phyloP scores from a whole-genome alignment of 2,329 filamentous ascomycete species.

The Alternaria sp. region DNA sequence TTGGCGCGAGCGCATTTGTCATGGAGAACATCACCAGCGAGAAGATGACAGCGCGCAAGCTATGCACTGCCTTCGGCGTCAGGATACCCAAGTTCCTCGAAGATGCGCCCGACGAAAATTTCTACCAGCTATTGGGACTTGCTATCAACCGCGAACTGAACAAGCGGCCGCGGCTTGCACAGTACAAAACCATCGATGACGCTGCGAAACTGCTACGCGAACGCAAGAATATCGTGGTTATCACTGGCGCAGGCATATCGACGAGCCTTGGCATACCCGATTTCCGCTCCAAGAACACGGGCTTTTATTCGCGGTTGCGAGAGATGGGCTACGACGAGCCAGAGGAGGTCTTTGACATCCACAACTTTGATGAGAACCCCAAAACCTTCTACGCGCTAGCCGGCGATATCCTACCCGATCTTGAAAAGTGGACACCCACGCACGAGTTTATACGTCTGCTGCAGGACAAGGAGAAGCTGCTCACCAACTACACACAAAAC shows the following conservation, averaged over 20 bases:
- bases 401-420: slow-evolving; percentile 84
- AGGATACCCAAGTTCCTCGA: slow-evolving; percentile 77
- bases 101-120: slow-evolving; percentile 74
- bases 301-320: slow-evolving; percentile 85
- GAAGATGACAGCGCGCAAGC: slow-evolving; percentile 77
- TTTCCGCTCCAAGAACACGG: slow-evolving; percentile 91
- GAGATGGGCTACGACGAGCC: slow-evolving; percentile 82
- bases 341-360: slow-evolving; percentile 94
- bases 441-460: slow-evolving; percentile 93
- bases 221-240: slow-evolving; percentile 85
- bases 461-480: slow-evolving; percentile 84
- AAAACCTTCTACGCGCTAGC: slow-evolving; percentile 89
- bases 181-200: slow-evolving; percentile 88
- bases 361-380: slow-evolving; percentile 85
- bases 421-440: slow-evolving; percentile 84
- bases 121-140: slow-evolving; percentile 76
- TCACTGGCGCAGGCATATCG: slow-evolving; percentile 95
- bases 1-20: slow-evolving; percentile 82
- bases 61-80: slow-evolving; percentile 87
- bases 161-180: slow-evolving; percentile 78
- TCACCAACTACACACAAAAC: slow-evolving; percentile 98
- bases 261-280: slow-evolving; percentile 97
- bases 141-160: slow-evolving; percentile 82
- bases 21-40: slow-evolving; percentile 64
- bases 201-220: slow-evolving; percentile 78